phyloP scores from a whole-genome alignment of 192 early-diverging fungal species.

The Spinellus fusiger region DNA sequence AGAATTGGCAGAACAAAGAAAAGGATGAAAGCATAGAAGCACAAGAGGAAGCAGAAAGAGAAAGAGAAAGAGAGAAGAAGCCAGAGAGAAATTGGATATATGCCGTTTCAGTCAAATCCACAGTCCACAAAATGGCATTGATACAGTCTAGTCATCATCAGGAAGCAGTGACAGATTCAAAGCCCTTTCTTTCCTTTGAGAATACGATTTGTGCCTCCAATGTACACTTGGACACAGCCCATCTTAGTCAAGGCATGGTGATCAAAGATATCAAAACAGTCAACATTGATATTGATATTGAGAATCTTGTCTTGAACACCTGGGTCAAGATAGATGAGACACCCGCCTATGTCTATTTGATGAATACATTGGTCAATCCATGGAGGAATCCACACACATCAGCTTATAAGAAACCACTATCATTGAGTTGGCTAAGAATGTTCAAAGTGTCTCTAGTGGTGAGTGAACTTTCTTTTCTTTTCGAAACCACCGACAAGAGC shows the following conservation, averaged over 20 bases:
- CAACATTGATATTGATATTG: neutral
- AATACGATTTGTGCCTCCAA: no score
- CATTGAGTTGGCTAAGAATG: neutral
- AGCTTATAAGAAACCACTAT: neutral
- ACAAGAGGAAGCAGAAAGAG: no score
- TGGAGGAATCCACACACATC: neutral
- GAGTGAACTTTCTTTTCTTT: neutral
- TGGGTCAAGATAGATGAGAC: neutral
- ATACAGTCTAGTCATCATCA: no score
- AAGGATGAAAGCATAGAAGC: neutral
- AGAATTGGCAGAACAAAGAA: neutral
- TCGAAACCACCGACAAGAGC: constrained; percentile 12
- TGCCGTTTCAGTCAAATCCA: no score
- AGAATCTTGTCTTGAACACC: constrained; percentile 1
- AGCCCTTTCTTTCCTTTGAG: no score
- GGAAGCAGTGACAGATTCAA: no score
- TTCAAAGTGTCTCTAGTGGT: neutral
- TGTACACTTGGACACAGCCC: no score
- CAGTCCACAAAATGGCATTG: no score
- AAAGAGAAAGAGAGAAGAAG: no score
- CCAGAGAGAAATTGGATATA: no score
- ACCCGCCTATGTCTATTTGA: neutral
- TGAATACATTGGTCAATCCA: neutral
- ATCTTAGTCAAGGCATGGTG: neutral
- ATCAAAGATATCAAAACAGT: neutral